Percentiles rank a stretch among this genome's conserved stretches.
These are phyloP conservation scores for Fusarium sambucinum DNA, from an alignment of 2,329 filamentous ascomycete genomes.

Conservation along the genomic window DNA sequence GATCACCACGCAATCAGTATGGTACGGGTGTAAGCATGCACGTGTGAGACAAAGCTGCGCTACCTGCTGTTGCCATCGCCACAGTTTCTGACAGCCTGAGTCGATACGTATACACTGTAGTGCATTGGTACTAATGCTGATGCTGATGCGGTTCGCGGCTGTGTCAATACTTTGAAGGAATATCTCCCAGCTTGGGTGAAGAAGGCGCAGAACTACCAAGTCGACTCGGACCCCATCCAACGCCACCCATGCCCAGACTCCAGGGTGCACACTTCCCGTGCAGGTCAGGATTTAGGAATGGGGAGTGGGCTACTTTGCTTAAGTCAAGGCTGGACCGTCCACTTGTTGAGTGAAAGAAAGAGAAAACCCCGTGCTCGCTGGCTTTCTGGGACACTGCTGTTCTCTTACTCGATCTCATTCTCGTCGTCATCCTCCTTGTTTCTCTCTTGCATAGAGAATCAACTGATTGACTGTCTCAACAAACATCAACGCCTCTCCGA, in stretches of 20 bases:
- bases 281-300: slow-evolving; percentile 7
- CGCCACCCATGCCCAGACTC: slow-evolving; percentile 23
- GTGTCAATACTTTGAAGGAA: background rate
- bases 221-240: slow-evolving; percentile 20
- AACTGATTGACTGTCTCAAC: background rate
- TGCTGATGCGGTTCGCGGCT: background rate
- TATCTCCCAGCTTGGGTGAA: slow-evolving; percentile 1
- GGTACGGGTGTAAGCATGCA: background rate
- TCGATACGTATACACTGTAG: background rate
- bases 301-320: slow-evolving; percentile 1
- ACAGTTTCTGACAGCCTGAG: background rate
- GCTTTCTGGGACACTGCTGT: slow-evolving; percentile 4
- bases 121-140: slow-evolving; percentile 1
- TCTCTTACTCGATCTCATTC: slow-evolving; percentile 5
- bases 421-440: background rate
- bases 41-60: slow-evolving; percentile 14
- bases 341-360: slow-evolving; percentile 18
- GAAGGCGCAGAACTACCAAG: slow-evolving; percentile 8
- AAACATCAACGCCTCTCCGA: background rate
- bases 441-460: background rate
- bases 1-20: background rate
- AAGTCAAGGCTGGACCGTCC: slow-evolving; percentile 4
- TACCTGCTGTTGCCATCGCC: slow-evolving; percentile 7
- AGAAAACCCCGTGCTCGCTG: slow-evolving; percentile 23
- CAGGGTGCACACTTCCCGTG: slow-evolving; percentile 10